phyloP scores from a whole-genome alignment of 2,329 filamentous ascomycete species.

The Diaporthe citrichinensis region DNA sequence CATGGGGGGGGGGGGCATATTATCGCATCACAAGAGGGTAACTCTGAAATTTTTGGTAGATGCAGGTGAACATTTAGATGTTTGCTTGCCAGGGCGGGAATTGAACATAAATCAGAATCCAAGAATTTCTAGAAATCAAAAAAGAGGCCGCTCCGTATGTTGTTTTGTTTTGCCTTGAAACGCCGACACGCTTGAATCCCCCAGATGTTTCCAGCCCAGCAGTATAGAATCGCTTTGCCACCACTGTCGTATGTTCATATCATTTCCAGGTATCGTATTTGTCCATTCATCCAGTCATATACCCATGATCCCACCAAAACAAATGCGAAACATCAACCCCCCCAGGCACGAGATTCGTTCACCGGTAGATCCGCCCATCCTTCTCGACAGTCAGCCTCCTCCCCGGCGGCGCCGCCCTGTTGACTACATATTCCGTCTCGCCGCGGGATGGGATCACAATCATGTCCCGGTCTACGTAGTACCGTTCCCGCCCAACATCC shows the following conservation, averaged over 20 bases:
- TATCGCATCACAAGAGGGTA: neutral
- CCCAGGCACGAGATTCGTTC: neutral
- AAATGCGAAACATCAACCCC: neutral
- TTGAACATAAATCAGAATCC: constrained; percentile 12
- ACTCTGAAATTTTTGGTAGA: constrained; percentile 3
- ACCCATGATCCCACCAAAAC: neutral
- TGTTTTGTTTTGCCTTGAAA: constrained; percentile 5
- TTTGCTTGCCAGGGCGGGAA: neutral
- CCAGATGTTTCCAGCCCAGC: neutral
- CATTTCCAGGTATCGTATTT: neutral
- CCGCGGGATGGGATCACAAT: constrained; percentile 37
- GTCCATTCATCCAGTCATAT: neutral
- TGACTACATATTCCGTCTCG: constrained; percentile 31
- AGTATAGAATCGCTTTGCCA: neutral
- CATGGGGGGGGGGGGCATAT: neutral
- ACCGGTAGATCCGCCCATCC: constrained; percentile 34
- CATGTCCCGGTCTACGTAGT: constrained; percentile 37
- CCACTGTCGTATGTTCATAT: neutral
- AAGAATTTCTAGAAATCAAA: neutral
- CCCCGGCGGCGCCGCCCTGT: constrained; percentile 33
- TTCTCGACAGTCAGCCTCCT: constrained; percentile 27
- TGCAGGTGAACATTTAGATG: neutral
- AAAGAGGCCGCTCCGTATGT: neutral
- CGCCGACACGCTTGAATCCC: constrained; percentile 1
- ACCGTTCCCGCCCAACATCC: constrained; percentile 3